Percentiles rank a stretch among this genome's conserved stretches.
Conservation (phyloP, 108 stramenopile genomes). For the Discostella pseudostelligera region DNA sequence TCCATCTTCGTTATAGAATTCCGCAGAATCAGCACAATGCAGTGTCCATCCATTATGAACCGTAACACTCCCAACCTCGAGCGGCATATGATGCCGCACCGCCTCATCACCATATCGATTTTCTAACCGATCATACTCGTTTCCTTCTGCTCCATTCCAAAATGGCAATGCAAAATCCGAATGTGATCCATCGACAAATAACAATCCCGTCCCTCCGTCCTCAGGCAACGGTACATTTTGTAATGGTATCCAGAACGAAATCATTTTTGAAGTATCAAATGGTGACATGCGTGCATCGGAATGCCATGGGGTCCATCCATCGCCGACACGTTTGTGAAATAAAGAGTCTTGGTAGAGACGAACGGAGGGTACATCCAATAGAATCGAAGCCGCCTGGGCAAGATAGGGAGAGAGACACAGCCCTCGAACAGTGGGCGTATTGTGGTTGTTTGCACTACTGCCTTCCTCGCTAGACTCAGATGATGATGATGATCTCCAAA, state of each 20-base stretch:
- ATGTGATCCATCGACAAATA: slow-evolving; percentile 76
- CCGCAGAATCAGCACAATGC: slow-evolving; percentile 74
- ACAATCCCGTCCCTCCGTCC: slow-evolving; percentile 60
- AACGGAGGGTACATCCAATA: slow-evolving; percentile 66
- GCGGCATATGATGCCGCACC: slow-evolving; percentile 72
- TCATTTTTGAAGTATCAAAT: slow-evolving; percentile 81
- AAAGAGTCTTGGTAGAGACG: slow-evolving; percentile 85
- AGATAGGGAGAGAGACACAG: slow-evolving; percentile 51
- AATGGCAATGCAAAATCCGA: slow-evolving; percentile 81
- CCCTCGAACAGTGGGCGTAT: slow-evolving; percentile 44
- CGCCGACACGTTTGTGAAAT: slow-evolving; percentile 73
- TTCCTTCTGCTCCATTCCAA: slow-evolving; percentile 68
- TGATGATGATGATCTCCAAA: slow-evolving; percentile 68
- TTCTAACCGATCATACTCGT: slow-evolving; percentile 63
- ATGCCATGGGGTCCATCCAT: slow-evolving; percentile 88
- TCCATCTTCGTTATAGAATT: background rate
- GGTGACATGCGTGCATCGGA: slow-evolving; percentile 86
- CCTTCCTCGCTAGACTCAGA: no score
- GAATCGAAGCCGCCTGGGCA: slow-evolving; percentile 52
- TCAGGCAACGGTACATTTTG: slow-evolving; percentile 52
- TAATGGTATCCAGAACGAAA: slow-evolving; percentile 88
- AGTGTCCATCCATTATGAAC: slow-evolving; percentile 86
- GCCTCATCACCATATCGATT: slow-evolving; percentile 40
- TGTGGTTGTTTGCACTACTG: no score
- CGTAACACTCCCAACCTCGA: slow-evolving; percentile 72